Percentiles rank a stretch among this genome's conserved stretches.
phyloP scores from a whole-genome alignment of 2,329 filamentous ascomycete species.

The Pyrenochaeta sp. region DNA sequence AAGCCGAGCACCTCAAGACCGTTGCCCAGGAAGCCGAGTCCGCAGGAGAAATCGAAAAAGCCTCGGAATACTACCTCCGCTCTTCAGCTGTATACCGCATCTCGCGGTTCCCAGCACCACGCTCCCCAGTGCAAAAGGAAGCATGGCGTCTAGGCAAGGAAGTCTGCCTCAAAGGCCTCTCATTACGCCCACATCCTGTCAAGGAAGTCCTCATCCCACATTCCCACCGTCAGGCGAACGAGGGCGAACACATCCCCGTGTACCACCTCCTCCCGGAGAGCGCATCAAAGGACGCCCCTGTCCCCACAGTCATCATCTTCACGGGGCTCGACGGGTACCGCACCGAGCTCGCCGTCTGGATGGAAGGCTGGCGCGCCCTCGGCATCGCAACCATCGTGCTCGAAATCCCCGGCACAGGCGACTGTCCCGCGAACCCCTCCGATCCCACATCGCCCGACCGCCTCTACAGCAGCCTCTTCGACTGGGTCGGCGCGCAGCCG shows the following conservation, averaged over 20 bases:
- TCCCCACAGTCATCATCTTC: conserved; percentile 63
- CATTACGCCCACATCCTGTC: conserved; percentile 60
- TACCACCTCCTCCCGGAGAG: conserved; percentile 68
- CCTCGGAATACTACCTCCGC: conserved; percentile 67
- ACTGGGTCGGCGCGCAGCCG: conserved; percentile 59
- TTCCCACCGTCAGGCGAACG: conserved; percentile 56
- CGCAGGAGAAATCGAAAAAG: conserved; percentile 59
- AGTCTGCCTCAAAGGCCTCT: conserved; percentile 65
- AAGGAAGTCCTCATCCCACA: conserved; percentile 69
- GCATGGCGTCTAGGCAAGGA: conserved; percentile 73
- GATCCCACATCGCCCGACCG: conserved; percentile 62
- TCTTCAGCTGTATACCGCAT: conserved; percentile 71
- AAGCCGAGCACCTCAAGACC: conserved; percentile 64
- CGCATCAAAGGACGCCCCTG: conserved; percentile 52
- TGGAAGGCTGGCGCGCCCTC: conserved; percentile 58
- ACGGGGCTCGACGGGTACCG: conserved; percentile 67
- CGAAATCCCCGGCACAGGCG: conserved; percentile 66
- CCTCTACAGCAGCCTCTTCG: conserved; percentile 61
- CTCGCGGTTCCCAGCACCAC: conserved; percentile 69
- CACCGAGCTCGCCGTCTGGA: conserved; percentile 63
- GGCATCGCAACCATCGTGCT: conserved; percentile 60
- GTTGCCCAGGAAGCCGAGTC: conserved; percentile 61
- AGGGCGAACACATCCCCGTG: conserved; percentile 66
- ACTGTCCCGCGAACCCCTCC: conserved; percentile 58
- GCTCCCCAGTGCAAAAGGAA: conserved; percentile 60